Evolutionary conservation across 2,329 filamentous ascomycete genomes (phyloP).

Genomic region (Colletotrichum musae): DNA sequence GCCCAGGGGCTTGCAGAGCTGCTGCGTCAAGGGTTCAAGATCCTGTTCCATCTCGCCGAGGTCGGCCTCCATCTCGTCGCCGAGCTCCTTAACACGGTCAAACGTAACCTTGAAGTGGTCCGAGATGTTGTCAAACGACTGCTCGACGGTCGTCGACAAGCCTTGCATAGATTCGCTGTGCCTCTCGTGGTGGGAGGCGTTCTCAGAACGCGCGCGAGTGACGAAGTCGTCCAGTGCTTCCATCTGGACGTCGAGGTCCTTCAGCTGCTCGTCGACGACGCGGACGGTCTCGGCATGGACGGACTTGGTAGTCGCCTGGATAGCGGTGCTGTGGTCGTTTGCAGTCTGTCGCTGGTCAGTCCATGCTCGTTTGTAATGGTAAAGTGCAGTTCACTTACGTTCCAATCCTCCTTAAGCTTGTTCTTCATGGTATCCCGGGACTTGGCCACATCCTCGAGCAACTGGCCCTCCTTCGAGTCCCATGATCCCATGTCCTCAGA

Average conservation of each 20-base stretch:
- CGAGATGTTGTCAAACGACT: slow-evolving; percentile 80
- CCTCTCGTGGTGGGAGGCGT: slow-evolving; percentile 80
- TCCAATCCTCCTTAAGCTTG: slow-evolving; percentile 90
- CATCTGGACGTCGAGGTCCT: slow-evolving; percentile 90
- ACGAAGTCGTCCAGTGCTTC: slow-evolving; percentile 92
- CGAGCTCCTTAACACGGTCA: slow-evolving; percentile 77
- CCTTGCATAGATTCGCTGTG: slow-evolving; percentile 77
- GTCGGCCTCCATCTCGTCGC: slow-evolving; percentile 75
- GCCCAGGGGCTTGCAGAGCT: slow-evolving; percentile 78
- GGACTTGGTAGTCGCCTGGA: slow-evolving; percentile 86
- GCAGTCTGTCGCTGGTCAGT: slow-evolving; percentile 68
- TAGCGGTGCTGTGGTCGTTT: slow-evolving; percentile 84
- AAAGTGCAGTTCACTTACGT: slow-evolving; percentile 73
- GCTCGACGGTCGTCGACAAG: slow-evolving; percentile 78
- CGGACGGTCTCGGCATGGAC: slow-evolving; percentile 92
- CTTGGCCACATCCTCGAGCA: slow-evolving; percentile 79
- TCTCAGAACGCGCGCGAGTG: slow-evolving; percentile 83
- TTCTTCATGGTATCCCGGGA: slow-evolving; percentile 85
- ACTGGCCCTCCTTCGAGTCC: slow-evolving; percentile 76
- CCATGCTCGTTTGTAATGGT: slow-evolving; percentile 62
- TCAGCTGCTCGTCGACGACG: slow-evolving; percentile 91
- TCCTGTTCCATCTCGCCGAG: slow-evolving; percentile 71
- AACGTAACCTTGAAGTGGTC: slow-evolving; percentile 79
- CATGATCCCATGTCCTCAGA: slow-evolving; percentile 81
- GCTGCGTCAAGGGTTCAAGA: slow-evolving; percentile 71